These are phyloP conservation scores for Rhodotorula sp. DNA, from an alignment of 1,284 basidiomycete species.

Conservation along the genomic window DNA sequence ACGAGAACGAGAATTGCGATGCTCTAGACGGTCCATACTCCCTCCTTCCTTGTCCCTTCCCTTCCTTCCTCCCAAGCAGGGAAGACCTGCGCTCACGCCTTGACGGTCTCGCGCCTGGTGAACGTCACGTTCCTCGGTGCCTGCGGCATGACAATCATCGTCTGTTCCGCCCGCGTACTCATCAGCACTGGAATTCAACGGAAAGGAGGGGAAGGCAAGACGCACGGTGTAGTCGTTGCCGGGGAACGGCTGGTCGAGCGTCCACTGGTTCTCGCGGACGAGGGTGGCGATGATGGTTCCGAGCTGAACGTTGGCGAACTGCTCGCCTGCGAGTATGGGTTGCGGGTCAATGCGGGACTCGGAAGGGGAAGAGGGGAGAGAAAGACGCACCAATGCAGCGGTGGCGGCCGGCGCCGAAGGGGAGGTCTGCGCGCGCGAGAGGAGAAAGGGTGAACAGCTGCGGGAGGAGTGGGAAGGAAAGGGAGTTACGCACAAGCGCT, in stretches of 20 bases:
- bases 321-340: constrained; percentile 67
- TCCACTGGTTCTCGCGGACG: constrained; percentile 74
- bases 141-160: constrained; percentile 71
- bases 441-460: not conserved
- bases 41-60: not conserved
- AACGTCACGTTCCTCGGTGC: constrained; percentile 57
- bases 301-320: constrained; percentile 95
- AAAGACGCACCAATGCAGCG: constrained; percentile 35
- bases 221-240: constrained; percentile 74
- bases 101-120: constrained; percentile 15
- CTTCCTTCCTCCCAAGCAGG: not conserved
- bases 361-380: too few species aligned
- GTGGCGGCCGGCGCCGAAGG: constrained; percentile 94
- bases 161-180: constrained; percentile 51
- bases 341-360: too few species aligned
- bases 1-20: constrained; percentile 32
- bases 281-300: constrained; percentile 79
- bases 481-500: constrained; percentile 45
- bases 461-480: too few species aligned
- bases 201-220: too few species aligned
- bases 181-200: too few species aligned
- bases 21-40: not conserved
- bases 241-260: constrained; percentile 68
- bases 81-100: not conserved
- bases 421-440: constrained; percentile 55